These are phyloP conservation scores for Ceriops decandra DNA, from an alignment of 345 rosid genomes.

Conservation along the genomic window DNA sequence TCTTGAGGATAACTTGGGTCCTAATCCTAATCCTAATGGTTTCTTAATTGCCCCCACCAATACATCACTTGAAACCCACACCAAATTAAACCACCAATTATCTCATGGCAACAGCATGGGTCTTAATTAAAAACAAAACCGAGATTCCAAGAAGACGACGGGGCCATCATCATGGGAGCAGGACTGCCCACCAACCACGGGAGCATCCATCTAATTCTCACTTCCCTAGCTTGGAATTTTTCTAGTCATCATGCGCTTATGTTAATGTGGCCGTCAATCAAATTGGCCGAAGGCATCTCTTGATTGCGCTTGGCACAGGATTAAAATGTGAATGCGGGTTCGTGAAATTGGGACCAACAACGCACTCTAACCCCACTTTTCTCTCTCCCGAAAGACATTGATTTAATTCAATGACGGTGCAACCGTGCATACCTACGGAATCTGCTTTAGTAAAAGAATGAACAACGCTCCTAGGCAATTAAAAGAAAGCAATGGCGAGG, in stretches of 20 bases:
- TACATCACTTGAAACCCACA: constrained; percentile 15
- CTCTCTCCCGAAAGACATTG: no score
- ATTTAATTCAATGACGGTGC: no score
- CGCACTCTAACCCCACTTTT: no score
- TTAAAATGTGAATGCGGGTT: no score
- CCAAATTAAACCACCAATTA: not conserved
- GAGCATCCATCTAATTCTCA: not conserved
- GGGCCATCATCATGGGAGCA: no score
- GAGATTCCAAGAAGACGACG: no score
- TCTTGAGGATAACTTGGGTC: constrained; percentile 14
- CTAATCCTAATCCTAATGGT: constrained; percentile 14
- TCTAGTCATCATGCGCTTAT: no score
- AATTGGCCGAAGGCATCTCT: no score
- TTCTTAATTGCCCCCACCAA: constrained; percentile 10
- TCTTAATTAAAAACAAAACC: constrained; percentile 11
- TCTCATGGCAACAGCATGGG: constrained; percentile 15
- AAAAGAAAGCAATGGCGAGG: constrained; percentile 6
- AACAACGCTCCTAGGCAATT: not conserved
- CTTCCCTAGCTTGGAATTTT: not conserved
- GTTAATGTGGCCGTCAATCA: no score
- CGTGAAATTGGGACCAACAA: no score
- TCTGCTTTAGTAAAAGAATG: constrained; percentile 21
- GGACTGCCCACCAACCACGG: constrained; percentile 5
- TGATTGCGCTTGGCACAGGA: no score
- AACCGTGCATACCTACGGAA: not conserved